Evolutionary conservation across 768 basidiomycete species (phyloP).

Genomic region (Symmetrospora coprosmae): DNA sequence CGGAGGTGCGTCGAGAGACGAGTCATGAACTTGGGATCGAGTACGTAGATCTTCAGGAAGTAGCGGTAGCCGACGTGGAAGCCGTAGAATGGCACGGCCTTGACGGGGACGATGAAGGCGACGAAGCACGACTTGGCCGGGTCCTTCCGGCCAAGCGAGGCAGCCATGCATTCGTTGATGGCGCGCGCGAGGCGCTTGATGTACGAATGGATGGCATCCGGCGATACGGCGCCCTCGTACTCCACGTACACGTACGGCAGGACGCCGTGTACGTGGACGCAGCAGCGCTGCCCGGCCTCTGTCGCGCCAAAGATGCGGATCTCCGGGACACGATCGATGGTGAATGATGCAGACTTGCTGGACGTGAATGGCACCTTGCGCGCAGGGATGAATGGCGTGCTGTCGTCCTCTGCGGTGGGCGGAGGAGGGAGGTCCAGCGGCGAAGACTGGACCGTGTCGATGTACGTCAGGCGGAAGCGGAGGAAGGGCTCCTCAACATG

Average conservation of each 20-base stretch:
- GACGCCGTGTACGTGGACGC: conserved; percentile 80
- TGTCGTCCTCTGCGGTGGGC: conserved; percentile 1
- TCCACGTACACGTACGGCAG: conserved; percentile 88
- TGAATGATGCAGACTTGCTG: neutral
- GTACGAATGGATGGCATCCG: conserved; percentile 55
- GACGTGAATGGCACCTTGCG: conserved; percentile 1
- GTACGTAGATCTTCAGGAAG: conserved; percentile 71
- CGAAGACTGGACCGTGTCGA: conserved; percentile 18
- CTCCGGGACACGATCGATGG: conserved; percentile 56
- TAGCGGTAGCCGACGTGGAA: conserved; percentile 71
- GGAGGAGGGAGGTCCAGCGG: conserved; percentile 12
- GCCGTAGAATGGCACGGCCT: conserved; percentile 92
- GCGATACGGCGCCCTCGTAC: conserved; percentile 55
- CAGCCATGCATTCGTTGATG: conserved; percentile 76
- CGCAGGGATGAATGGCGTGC: conserved; percentile 16
- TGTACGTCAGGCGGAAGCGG: conserved; percentile 20
- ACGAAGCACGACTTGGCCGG: conserved; percentile 38
- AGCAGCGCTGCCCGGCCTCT: conserved; percentile 59
- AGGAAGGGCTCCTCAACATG: conserved; percentile 19
- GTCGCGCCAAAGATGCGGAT: conserved; percentile 76
- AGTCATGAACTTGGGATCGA: conserved; percentile 54
- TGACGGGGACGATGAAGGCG: conserved; percentile 67
- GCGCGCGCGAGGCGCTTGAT: conserved; percentile 55
- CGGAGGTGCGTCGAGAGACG: conserved; percentile 62
- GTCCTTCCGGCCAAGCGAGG: conserved; percentile 48